A percentile compares a stretch with the other conserved stretches of the same genome.
Evolutionary conservation across 371 early-diverging fungal genomes (phyloP).

Genomic region (Circinella minor): DNA sequence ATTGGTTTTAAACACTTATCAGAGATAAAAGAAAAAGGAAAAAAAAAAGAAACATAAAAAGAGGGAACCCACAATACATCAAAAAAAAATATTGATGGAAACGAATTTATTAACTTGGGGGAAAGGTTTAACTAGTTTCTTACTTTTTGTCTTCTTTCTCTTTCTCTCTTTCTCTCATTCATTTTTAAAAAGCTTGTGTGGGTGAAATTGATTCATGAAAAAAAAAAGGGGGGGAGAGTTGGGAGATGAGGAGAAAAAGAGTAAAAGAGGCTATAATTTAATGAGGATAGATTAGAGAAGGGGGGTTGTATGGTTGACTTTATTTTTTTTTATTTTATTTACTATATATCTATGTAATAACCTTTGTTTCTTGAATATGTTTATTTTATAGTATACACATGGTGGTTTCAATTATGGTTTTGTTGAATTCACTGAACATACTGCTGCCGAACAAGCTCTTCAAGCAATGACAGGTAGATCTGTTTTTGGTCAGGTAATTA

Average conservation of each 20-base stretch:
- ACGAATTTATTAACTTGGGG: neutral
- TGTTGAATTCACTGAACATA: constrained; percentile 81
- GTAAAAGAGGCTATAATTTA: neutral
- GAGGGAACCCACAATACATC: neutral
- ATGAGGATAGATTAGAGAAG: too few species aligned
- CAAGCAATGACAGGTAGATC: constrained; percentile 79
- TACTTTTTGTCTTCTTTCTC: constrained; percentile 5
- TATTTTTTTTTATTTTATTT: too few species aligned
- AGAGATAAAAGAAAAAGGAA: constrained; percentile 5
- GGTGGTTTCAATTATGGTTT: constrained; percentile 86
- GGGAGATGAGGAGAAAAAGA: neutral
- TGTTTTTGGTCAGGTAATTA: constrained; percentile 59
- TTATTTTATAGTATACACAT: constrained; percentile 18
- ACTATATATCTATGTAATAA: too few species aligned
- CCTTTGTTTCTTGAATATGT: too few species aligned
- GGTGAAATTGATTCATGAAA: too few species aligned
- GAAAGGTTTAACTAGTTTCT: constrained; percentile 4
- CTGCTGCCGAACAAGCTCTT: constrained; percentile 77
- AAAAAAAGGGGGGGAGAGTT: too few species aligned
- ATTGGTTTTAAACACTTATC: neutral
- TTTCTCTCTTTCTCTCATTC: constrained; percentile 1
- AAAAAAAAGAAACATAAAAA: constrained; percentile 5
- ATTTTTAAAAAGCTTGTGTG: too few species aligned
- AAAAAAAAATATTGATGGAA: constrained; percentile 1
- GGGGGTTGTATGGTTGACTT: too few species aligned